These are phyloP conservation scores for Sphaceloma murrayae DNA, from an alignment of 2,329 filamentous ascomycete genomes.

Conservation along the genomic window DNA sequence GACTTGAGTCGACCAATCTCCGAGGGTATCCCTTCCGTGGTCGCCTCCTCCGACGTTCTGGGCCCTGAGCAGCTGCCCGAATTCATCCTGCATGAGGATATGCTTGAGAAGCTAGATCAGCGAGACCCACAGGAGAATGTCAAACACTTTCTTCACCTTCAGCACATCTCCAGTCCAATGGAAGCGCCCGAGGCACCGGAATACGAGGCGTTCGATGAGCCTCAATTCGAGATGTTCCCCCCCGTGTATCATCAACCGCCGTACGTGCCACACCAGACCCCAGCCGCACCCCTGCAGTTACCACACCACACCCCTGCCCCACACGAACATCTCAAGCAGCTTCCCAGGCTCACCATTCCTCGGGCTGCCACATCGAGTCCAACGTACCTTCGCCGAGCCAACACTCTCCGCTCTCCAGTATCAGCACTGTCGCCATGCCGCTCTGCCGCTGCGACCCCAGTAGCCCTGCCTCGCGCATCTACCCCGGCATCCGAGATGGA, in stretches of 20 bases:
- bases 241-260: constrained; percentile 11
- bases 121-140: constrained; percentile 89
- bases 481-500: constrained; percentile 89
- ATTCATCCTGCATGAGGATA: constrained; percentile 61
- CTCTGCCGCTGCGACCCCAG: constrained; percentile 42
- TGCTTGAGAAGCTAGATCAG: constrained; percentile 57
- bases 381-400: constrained; percentile 25
- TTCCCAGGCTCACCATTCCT: constrained; percentile 51
- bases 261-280: constrained; percentile 24
- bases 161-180: constrained; percentile 45
- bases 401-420: constrained; percentile 20
- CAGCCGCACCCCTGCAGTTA: constrained; percentile 31
- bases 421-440: constrained; percentile 37
- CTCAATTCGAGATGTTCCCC: constrained; percentile 45
- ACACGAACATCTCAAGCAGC: constrained; percentile 43
- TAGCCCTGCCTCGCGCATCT: constrained; percentile 51
- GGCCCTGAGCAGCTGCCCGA: constrained; percentile 58
- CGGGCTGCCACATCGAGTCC: constrained; percentile 31
- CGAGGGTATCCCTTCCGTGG: constrained; percentile 68
- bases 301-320: constrained; percentile 36
- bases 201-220: constrained; percentile 32
- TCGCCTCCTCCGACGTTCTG: constrained; percentile 84
- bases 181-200: constrained; percentile 61
- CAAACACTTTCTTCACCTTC: constrained; percentile 79
- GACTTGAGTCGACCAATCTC: constrained; percentile 54